Conservation (phyloP, 164 flowering plant genomes). For the Kalanchoe fedtschenkoi region DNA sequence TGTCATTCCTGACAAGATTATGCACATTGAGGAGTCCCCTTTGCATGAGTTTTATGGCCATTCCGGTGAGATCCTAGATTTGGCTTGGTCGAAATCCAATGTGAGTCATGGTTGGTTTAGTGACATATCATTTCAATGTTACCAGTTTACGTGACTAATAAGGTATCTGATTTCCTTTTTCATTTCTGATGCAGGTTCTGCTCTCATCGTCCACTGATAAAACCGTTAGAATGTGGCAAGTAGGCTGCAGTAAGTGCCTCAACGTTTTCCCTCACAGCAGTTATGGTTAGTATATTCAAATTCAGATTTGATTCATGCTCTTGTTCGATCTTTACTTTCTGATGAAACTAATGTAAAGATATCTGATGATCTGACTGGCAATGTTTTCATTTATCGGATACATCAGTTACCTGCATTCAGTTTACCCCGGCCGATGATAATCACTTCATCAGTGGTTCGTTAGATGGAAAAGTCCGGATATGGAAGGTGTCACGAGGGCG, state of each 20-base stretch:
- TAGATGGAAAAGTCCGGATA: constrained; percentile 86
- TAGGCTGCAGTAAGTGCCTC: constrained; percentile 47
- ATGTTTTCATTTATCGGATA: constrained; percentile 5
- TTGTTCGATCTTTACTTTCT: not conserved
- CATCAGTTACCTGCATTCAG: constrained; percentile 79
- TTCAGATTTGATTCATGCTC: not conserved
- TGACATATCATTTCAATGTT: not conserved
- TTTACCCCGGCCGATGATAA: constrained; percentile 71
- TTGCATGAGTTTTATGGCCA: constrained; percentile 69
- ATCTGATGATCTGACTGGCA: not conserved
- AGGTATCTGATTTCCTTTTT: not conserved
- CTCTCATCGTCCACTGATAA: constrained; percentile 83
- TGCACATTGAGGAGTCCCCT: constrained; percentile 60
- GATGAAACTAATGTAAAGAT: not conserved
- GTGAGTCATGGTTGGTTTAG: constrained; percentile 44
- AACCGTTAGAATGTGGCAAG: constrained; percentile 81
- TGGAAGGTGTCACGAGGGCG: constrained; percentile 55
- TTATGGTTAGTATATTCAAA: constrained; percentile 40
- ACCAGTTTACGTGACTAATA: not conserved
- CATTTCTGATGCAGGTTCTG: constrained; percentile 43
- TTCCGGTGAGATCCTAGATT: constrained; percentile 47
- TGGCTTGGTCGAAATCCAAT: constrained; percentile 77
- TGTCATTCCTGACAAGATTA: constrained; percentile 50
- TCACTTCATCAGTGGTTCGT: constrained; percentile 73
- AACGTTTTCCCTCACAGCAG: constrained; percentile 58